phyloP scores from a whole-genome alignment of 2,329 filamentous ascomycete species.

The Pseudomassariella vexata region DNA sequence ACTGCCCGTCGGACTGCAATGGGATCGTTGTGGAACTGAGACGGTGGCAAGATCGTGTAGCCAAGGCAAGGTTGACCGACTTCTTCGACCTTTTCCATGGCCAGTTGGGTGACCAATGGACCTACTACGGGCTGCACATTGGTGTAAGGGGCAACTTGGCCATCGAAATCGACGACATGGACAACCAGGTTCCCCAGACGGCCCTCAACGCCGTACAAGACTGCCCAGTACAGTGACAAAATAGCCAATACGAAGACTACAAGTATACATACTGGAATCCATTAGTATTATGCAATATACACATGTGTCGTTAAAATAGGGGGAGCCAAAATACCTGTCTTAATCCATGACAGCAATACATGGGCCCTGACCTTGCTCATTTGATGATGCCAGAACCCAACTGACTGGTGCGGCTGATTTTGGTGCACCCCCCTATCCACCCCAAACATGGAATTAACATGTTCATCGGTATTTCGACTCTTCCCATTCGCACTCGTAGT shows the following conservation, averaged over 20 bases:
- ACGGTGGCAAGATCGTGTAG: constrained; percentile 39
- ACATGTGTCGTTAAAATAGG: not conserved
- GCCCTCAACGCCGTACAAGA: constrained; percentile 43
- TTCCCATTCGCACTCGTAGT: too few species aligned
- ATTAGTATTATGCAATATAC: not conserved
- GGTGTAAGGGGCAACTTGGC: constrained; percentile 44
- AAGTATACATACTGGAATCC: constrained; percentile 37
- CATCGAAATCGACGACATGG: constrained; percentile 60
- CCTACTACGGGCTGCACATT: constrained; percentile 48
- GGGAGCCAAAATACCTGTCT: constrained; percentile 16
- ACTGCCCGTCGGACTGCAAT: constrained; percentile 50
- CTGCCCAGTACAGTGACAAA: constrained; percentile 57
- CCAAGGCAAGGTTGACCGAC: constrained; percentile 35
- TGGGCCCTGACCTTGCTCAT: constrained; percentile 20
- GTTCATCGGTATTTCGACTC: too few species aligned
- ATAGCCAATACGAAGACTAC: constrained; percentile 49
- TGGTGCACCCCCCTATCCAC: too few species aligned
- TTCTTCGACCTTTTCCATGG: constrained; percentile 34
- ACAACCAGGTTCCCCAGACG: constrained; percentile 44
- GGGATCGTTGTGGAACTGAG: constrained; percentile 50
- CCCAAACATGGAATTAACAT: too few species aligned
- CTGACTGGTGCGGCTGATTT: constrained; percentile 21
- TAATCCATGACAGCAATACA: constrained; percentile 18
- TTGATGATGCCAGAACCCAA: constrained; percentile 38
- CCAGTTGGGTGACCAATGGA: constrained; percentile 41